phyloP scores from a whole-genome alignment of 345 rosid species.

The rapeseed (Brassica napus) region DNA sequence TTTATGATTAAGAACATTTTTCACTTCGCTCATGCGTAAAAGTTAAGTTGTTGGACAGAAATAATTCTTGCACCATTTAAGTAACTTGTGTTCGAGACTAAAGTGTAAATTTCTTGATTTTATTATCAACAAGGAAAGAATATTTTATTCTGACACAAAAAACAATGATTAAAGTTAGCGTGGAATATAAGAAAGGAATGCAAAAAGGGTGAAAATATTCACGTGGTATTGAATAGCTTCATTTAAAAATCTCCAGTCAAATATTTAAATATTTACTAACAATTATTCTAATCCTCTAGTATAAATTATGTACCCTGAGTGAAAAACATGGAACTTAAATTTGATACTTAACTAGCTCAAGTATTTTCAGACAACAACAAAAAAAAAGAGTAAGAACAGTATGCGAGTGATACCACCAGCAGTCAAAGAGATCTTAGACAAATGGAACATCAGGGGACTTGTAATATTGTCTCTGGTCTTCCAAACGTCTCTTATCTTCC shows the following conservation, averaged over 20 bases:
- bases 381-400: constrained; percentile 4
- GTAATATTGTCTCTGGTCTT: constrained; percentile 53
- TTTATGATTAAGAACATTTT: not conserved
- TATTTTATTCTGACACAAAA: constrained; percentile 28
- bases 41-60: not conserved
- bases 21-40: not conserved
- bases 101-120: constrained; percentile 5
- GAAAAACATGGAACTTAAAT: not conserved
- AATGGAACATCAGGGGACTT: constrained; percentile 62
- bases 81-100: constrained; percentile 13
- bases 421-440: constrained; percentile 44
- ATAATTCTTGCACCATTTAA: not conserved
- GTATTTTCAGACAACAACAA: not conserved
- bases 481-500: constrained; percentile 52
- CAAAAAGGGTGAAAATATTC: not conserved
- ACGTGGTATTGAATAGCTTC: constrained; percentile 25
- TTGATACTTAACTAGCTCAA: constrained; percentile 15
- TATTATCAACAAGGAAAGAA: constrained; percentile 34
- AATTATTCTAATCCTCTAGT: not conserved
- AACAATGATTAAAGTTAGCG: constrained; percentile 21
- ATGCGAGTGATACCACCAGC: constrained; percentile 35
- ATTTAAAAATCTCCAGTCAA: not conserved
- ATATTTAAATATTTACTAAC: not conserved
- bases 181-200: constrained; percentile 34
- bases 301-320: not conserved